Percentiles rank a stretch among this genome's conserved stretches.
Evolutionary conservation across 495 filamentous ascomycete species (phyloP).

Genomic region (Penicillium alfredii): DNA sequence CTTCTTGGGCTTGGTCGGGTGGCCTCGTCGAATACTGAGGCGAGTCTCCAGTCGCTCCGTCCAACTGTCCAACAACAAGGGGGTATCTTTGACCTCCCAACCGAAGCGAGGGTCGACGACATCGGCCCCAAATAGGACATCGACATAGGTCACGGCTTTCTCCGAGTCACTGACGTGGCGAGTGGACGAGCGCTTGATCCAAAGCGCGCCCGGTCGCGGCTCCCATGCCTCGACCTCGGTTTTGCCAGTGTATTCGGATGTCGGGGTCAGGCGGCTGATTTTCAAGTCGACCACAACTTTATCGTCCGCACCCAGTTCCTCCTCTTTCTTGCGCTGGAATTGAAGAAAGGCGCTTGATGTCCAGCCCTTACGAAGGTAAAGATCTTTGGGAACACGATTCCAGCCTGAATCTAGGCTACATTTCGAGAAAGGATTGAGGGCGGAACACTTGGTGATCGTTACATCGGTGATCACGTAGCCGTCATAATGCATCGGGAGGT

Average conservation of each 20-base stretch:
- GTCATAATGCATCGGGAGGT: conserved; percentile 74
- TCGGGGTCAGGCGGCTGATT: conserved; percentile 71
- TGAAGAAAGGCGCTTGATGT: conserved; percentile 76
- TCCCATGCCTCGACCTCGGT: conserved; percentile 71
- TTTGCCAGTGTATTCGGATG: conserved; percentile 48
- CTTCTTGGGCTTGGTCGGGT: conserved; percentile 50
- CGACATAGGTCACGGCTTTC: conserved; percentile 72
- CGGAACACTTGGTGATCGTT: conserved; percentile 70
- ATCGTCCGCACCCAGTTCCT: conserved; percentile 69
- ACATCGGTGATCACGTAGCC: conserved; percentile 86
- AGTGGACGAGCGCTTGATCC: conserved; percentile 76
- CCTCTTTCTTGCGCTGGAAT: conserved; percentile 80
- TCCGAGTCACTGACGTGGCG: conserved; percentile 73
- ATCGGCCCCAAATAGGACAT: conserved; percentile 90
- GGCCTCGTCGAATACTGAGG: conserved; percentile 70
- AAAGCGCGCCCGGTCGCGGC: conserved; percentile 68
- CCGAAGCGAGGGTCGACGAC: conserved; percentile 80
- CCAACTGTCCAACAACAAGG: conserved; percentile 58
- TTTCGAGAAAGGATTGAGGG: conserved; percentile 65
- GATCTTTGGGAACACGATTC: conserved; percentile 87
- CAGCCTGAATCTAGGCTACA: conserved; percentile 76
- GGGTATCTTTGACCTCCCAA: conserved; percentile 70
- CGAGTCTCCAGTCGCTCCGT: conserved; percentile 60
- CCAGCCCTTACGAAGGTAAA: conserved; percentile 71
- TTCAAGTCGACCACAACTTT: conserved; percentile 78